Conservation (phyloP, 768 basidiomycete species). For the Hypsizygus marmoreus region DNA sequence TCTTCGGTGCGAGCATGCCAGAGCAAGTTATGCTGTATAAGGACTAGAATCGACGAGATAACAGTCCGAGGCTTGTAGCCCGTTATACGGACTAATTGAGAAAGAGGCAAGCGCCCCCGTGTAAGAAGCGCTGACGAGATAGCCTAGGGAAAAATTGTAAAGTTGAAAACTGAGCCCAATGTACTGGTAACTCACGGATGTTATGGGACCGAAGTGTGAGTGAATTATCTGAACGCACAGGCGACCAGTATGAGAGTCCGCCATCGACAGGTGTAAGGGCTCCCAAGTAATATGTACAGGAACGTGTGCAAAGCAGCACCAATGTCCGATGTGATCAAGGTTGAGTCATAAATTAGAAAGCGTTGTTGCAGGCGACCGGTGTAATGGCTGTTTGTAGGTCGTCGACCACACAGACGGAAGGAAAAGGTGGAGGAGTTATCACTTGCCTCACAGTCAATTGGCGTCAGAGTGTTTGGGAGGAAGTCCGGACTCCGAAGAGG, state of each 20-base stretch:
- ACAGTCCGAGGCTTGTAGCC: slow-evolving; percentile 66
- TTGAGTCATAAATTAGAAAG: too few species aligned
- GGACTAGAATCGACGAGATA: slow-evolving; percentile 69
- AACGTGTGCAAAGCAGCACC: too few species aligned
- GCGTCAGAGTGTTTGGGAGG: too few species aligned
- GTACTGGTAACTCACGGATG: slow-evolving; percentile 50
- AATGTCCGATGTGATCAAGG: too few species aligned
- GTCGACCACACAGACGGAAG: too few species aligned
- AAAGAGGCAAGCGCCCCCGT: slow-evolving; percentile 77
- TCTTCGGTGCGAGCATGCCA: slow-evolving; percentile 79
- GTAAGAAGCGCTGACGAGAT: slow-evolving; percentile 75
- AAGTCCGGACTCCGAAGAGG: too few species aligned
- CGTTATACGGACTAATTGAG: slow-evolving; percentile 70
- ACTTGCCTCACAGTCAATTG: too few species aligned
- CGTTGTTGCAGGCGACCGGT: too few species aligned
- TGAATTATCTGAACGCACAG: slow-evolving; percentile 59
- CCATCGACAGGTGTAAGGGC: too few species aligned
- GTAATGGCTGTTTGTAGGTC: too few species aligned
- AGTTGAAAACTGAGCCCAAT: not conserved
- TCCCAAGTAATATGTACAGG: too few species aligned
- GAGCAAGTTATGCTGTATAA: slow-evolving; percentile 90
- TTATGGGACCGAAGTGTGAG: slow-evolving; percentile 60
- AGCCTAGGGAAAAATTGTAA: slow-evolving; percentile 44
- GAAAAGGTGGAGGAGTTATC: too few species aligned
- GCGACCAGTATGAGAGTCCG: slow-evolving; percentile 54